Evolutionary conservation across 768 basidiomycete species (phyloP).

Genomic region (Pleurotus ostreatus): DNA sequence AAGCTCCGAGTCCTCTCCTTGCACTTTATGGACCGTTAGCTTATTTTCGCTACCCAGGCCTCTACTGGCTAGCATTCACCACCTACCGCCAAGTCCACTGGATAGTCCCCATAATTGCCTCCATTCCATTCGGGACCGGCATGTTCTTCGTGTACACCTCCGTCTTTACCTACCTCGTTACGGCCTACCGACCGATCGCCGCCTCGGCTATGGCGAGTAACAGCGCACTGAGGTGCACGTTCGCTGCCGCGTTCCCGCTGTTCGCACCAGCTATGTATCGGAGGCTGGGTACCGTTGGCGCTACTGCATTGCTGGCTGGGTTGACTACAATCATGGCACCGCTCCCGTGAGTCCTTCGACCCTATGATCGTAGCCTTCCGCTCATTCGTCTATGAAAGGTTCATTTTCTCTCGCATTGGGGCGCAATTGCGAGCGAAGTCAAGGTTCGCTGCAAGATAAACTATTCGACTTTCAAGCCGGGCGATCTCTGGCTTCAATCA

Average conservation of each 20-base stretch:
- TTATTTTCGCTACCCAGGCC: constrained; percentile 20
- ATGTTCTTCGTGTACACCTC: constrained; percentile 68
- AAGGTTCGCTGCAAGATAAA: constrained; percentile 26
- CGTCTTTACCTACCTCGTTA: constrained; percentile 69
- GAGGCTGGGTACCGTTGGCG: constrained; percentile 66
- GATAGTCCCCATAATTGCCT: constrained; percentile 64
- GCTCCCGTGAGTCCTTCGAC: constrained; percentile 41
- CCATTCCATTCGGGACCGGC: constrained; percentile 60
- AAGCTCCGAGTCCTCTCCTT: no score
- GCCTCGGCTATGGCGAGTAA: constrained; percentile 69
- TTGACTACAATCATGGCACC: constrained; percentile 59
- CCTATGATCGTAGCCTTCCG: not conserved
- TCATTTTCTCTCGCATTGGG: constrained; percentile 45
- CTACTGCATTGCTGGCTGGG: constrained; percentile 67
- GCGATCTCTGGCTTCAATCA: no score
- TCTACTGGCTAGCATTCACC: constrained; percentile 63
- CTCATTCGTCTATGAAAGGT: constrained; percentile 22
- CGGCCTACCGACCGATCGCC: constrained; percentile 60
- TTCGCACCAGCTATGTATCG: constrained; percentile 68
- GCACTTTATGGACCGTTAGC: no score
- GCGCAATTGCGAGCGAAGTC: constrained; percentile 37
- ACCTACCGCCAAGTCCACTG: constrained; percentile 48
- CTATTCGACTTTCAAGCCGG: no score
- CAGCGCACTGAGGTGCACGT: constrained; percentile 54
- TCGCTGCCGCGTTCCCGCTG: constrained; percentile 60